Evolutionary conservation across 345 rosid genomes (phyloP), one percentile per base, ranked within the genome.

Genomic region (Garcia nutans): DNA sequence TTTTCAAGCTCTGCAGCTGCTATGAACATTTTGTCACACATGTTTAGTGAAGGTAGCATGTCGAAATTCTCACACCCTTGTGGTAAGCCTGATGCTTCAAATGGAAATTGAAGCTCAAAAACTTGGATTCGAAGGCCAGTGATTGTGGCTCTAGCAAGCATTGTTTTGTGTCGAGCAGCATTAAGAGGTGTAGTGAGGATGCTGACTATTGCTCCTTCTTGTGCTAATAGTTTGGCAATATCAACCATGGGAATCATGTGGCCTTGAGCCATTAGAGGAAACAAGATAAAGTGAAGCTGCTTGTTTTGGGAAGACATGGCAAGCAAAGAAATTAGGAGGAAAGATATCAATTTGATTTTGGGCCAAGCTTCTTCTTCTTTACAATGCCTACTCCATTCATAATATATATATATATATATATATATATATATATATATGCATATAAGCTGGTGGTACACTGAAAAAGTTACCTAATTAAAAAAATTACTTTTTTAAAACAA

Each of bases 201-300:
- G 44, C 23, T 69, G 33, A 69, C 60, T 19, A 69, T 23, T 1
- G 33, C 26, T 7, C 11, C n/a, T 3, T 52, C 59, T 52, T 50
- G 72, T 22, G 72, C 72, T 52, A 69, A 52, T 49, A 69, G 60
- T 52, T n/a, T 69, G 16, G 70, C 70, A 42, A 66, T 66, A 49
- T 66, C 70, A n/a, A 66, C 10, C 50, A 66, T 42, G 8, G 72
- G 72, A 69, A 69, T 69, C 72, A 69, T 69, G 10, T 69, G 72
- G 22, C 72, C 72, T 47, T 69, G 72, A 19, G 72, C 72, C 57
- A 69, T 49, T 1, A 49, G 11, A 49, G 72, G 72, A 47, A 69
- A 69, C 59, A 69, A 28, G n/a, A 69, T 23, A 8, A 69, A 69
- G 41, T 69, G 72, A 69, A 69, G 42, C 23, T 65, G 52, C 15